Evolutionary conservation across 495 filamentous ascomycete genomes (phyloP), one percentile per base, ranked within the genome.

Genomic region (Neurospora africana): DNA sequence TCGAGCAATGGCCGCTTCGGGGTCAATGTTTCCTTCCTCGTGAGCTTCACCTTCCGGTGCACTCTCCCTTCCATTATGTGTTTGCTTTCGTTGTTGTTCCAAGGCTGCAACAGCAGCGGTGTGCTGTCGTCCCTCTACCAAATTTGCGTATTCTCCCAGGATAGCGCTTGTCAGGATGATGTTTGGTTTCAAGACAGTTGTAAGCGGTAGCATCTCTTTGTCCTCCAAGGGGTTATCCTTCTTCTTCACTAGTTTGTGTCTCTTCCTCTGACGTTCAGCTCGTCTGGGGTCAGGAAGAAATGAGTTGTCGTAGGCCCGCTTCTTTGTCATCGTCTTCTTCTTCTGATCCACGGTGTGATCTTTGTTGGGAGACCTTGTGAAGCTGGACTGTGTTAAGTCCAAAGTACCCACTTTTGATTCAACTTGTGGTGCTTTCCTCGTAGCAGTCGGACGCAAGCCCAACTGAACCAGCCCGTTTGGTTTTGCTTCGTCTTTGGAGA

Each of bases 401-500:
- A 78, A 68, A n/a, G 70, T 21, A 13, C 75, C 73, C 1, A 76
- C 38, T 23, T 38, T 43, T 19, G 47, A 21, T 2, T 67, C 36
- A 33, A 44, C 27, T n/a, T n/a, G 47, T 9, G 38, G 9, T n/a
- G 70, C 44, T 70, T 76, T 13, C 68, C 72, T 65, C 43, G 41
- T 73, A 2, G 68, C n/a, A 11, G 68, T 72, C 5, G 27, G 53
- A 65, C 23, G 53, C 27, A 65, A 65, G 6, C 53, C 53, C 37
- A 75, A 35, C 17, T 72, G 37, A 19, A 69, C 47, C 33, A 72
- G 35, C 1, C 77, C 75, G 41, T 72, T 73, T 36, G 73, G 75
- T 61, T 68, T 78, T 13, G 74, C 74, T 41, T 78, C 77, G 1
- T 70, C 68, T 11, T 72, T 74, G 9, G 77, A 77, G 65, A 78